Evolutionary conservation across 148 eudicot species (phyloP).

Genomic region (Vaccinium corymbosum): DNA sequence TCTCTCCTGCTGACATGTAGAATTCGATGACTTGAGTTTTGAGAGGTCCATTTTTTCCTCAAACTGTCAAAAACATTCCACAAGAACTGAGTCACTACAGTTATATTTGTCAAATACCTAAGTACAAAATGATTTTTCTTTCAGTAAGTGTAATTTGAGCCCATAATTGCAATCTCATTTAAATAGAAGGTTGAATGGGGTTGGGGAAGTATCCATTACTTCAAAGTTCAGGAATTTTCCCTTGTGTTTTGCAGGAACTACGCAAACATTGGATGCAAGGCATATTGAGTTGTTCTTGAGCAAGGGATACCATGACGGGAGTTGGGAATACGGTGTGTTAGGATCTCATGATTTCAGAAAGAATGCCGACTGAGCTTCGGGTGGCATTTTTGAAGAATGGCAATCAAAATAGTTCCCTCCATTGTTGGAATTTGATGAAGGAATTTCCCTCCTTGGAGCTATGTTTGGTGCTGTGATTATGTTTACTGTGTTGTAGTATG

Average conservation of each 20-base stretch:
- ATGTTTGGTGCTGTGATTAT: no score
- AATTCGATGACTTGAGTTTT: not conserved
- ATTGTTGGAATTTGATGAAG: no score
- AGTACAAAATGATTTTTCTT: not conserved
- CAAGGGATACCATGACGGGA: conserved; percentile 58
- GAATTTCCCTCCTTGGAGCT: no score
- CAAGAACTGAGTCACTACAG: not conserved
- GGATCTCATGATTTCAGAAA: conserved; percentile 62
- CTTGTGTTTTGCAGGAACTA: conserved; percentile 60
- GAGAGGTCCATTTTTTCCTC: not conserved
- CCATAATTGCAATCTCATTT: no score
- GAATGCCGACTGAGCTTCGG: conserved; percentile 59
- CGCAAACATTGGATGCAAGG: conserved; percentile 88
- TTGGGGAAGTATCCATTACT: no score
- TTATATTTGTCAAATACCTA: not conserved
- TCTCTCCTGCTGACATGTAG: not conserved
- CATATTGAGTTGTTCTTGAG: conserved; percentile 79
- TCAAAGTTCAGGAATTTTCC: not conserved
- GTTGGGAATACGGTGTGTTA: conserved; percentile 66
- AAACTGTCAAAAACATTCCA: not conserved
- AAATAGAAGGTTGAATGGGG: not conserved
- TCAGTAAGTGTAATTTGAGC: not conserved
- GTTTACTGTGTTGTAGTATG: no score
- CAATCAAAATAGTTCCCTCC: no score
- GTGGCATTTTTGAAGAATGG: conserved; percentile 79